Percentiles rank a stretch among this genome's conserved stretches.
phyloP scores from a whole-genome alignment of 306 rosid species.

The Acacia crassicarpa region DNA sequence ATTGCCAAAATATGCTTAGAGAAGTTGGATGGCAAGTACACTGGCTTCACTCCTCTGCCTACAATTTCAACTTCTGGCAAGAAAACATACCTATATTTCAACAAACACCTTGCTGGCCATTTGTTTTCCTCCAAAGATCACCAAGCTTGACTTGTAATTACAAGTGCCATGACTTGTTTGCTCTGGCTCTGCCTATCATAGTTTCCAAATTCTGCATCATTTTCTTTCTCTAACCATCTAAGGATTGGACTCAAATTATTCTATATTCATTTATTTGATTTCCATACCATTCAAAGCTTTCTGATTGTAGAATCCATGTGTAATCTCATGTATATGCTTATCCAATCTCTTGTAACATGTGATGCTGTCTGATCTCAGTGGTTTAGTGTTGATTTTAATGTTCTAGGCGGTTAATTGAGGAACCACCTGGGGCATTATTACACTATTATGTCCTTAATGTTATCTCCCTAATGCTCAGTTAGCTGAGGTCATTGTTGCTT shows the following conservation, averaged over 20 bases:
- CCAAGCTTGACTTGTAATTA: slow-evolving; percentile 3
- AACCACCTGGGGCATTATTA: too few relatives aligned
- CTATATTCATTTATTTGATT: neutral
- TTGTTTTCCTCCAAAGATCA: slow-evolving; percentile 22
- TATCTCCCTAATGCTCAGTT: too few relatives aligned
- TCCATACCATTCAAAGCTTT: neutral
- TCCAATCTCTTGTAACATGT: neutral
- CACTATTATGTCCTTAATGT: too few relatives aligned
- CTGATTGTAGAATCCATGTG: neutral
- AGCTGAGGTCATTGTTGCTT: too few relatives aligned
- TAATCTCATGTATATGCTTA: neutral
- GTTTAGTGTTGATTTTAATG: neutral
- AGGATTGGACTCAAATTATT: neutral
- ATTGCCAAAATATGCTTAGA: slow-evolving; percentile 61
- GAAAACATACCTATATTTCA: slow-evolving; percentile 44
- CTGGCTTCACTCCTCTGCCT: slow-evolving; percentile 45
- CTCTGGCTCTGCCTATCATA: neutral
- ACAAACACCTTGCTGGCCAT: slow-evolving; percentile 25
- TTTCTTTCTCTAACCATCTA: neutral
- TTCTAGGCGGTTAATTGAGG: too few relatives aligned
- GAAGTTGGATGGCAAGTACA: slow-evolving; percentile 50
- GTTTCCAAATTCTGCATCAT: neutral
- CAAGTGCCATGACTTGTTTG: neutral
- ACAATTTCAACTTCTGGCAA: slow-evolving; percentile 65
- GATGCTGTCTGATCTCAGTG: neutral